A percentile compares a stretch with the other conserved stretches of the same genome.
These are phyloP conservation scores for Chalciporus piperatus DNA, from an alignment of 768 basidiomycete genomes.

Conservation along the genomic window DNA sequence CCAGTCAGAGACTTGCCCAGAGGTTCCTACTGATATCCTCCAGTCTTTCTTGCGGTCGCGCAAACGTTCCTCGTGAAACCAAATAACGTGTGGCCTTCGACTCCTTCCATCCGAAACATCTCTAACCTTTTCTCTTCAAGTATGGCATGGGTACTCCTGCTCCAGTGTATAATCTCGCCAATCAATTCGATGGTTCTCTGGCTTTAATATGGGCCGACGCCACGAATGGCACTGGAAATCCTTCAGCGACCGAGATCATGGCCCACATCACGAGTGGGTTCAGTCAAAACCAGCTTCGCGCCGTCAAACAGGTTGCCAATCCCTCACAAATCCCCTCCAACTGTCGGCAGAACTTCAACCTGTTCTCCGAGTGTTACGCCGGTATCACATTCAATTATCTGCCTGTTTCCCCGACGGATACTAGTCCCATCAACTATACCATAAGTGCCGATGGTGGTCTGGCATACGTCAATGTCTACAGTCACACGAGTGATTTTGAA, in stretches of 20 bases:
- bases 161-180: constrained; percentile 45
- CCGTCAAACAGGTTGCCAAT: constrained; percentile 48
- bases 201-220: constrained; percentile 67
- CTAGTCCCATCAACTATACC: constrained; percentile 58
- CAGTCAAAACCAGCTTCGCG: constrained; percentile 41
- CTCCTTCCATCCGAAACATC: neutral
- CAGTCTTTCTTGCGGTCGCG: constrained; percentile 60
- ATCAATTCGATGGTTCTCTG: constrained; percentile 51
- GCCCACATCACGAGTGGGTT: constrained; percentile 54
- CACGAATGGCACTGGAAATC: constrained; percentile 53
- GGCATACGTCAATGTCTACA: constrained; percentile 58
- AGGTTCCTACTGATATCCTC: neutral
- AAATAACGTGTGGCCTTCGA: constrained; percentile 48
- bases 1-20: too few relatives aligned
- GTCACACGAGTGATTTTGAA: constrained; percentile 69
- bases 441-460: constrained; percentile 67
- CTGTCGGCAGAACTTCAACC: constrained; percentile 75
- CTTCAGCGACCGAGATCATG: constrained; percentile 61
- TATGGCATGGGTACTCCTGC: constrained; percentile 61
- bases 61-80: constrained; percentile 57
- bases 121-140: constrained; percentile 32
- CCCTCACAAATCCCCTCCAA: constrained; percentile 47
- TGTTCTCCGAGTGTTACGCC: constrained; percentile 67
- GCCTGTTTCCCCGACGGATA: constrained; percentile 36
- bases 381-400: constrained; percentile 61